Percentiles rank a stretch among this genome's conserved stretches.
phyloP scores from a whole-genome alignment of 2,329 filamentous ascomycete genomes.

The Apiospora hydei region DNA sequence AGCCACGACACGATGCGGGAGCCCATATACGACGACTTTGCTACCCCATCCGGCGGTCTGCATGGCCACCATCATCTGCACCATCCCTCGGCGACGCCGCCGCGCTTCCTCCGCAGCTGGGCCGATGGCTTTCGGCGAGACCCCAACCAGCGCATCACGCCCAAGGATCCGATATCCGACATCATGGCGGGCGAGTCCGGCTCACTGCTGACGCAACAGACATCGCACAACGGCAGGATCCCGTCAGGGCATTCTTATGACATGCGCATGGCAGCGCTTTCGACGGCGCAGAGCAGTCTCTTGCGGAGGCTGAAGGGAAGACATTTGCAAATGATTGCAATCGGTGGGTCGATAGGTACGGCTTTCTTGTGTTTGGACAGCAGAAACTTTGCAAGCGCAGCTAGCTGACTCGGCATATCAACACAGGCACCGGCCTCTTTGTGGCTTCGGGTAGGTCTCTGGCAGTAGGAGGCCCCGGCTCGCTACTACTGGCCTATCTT shows the following conservation, averaged over 20 bases:
- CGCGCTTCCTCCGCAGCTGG: slow-evolving; percentile 51
- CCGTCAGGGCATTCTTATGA: slow-evolving; percentile 48
- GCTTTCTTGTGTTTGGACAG: slow-evolving; percentile 11
- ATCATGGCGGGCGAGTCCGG: slow-evolving; percentile 40
- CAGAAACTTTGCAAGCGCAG: neutral
- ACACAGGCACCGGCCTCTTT: slow-evolving; percentile 79
- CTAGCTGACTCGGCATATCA: slow-evolving; percentile 31
- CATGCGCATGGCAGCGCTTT: slow-evolving; percentile 66
- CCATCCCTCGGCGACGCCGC: slow-evolving; percentile 32
- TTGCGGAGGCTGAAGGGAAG: slow-evolving; percentile 80
- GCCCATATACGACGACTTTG: slow-evolving; percentile 51
- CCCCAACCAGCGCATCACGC: slow-evolving; percentile 56
- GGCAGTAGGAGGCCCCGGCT: slow-evolving; percentile 76
- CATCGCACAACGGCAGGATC: slow-evolving; percentile 48
- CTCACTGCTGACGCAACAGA: slow-evolving; percentile 36
- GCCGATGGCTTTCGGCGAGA: slow-evolving; percentile 71
- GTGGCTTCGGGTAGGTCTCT: slow-evolving; percentile 81
- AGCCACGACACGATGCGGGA: slow-evolving; percentile 61
- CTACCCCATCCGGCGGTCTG: slow-evolving; percentile 3
- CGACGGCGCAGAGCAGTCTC: slow-evolving; percentile 79
- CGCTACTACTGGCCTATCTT: slow-evolving; percentile 77
- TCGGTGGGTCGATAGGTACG: slow-evolving; percentile 85
- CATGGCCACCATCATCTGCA: neutral
- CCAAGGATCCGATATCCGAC: slow-evolving; percentile 49
- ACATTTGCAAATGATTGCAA: slow-evolving; percentile 97